Evolutionary conservation across 176 grass and related monocot genomes (phyloP), one percentile per base, ranked within the genome.

Genomic region (sorghum (Sorghum bicolor)): DNA sequence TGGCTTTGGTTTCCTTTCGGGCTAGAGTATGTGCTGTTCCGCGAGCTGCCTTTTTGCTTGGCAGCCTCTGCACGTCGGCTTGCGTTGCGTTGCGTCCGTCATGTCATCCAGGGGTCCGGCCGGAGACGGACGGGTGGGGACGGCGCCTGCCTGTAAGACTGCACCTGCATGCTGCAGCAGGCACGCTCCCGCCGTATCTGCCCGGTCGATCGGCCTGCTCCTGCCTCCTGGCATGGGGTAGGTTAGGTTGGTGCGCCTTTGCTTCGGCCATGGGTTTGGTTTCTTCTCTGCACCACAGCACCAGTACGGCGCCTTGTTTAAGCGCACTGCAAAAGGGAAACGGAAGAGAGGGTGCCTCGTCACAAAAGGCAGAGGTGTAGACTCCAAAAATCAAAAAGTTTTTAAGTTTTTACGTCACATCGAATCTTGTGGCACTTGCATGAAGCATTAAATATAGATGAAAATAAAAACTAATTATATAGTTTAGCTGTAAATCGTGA

Each of bases 261-360:
- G 87, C 87, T 74, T 88, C 67, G 17, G 13, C 64, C 58, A 5
- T 74, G 75, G 86, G 81, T 79, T 83, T 88, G 31, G 55, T 83
- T 64, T 78, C 39, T 53, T 66, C 0, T 34, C 64, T 33, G 64
- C 64, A 1, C 15, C 14, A 10, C 14, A 58, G 19, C 50, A 52
- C n/a, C n/a, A n/a, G n/a, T n/a, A n/a, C n/a, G n/a, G n/a, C n/a
- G n/a, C n/a, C n/a, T n/a, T n/a, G n/a, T n/a, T n/a, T n/a, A n/a
- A n/a, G n/a, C n/a, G n/a, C n/a, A n/a, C n/a, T n/a, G n/a, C n/a
- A n/a, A n/a, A n/a, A n/a, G n/a, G n/a, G n/a, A n/a, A n/a, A n/a
- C n/a, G n/a, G n/a, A n/a, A n/a, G n/a, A n/a, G n/a, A n/a, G n/a
- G n/a, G n/a, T n/a, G n/a, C n/a, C n/a, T n/a, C n/a, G n/a, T n/a